Evolutionary conservation across 2,329 filamentous ascomycete species (phyloP).

Genomic region (Fonsecaea pedrosoi): DNA sequence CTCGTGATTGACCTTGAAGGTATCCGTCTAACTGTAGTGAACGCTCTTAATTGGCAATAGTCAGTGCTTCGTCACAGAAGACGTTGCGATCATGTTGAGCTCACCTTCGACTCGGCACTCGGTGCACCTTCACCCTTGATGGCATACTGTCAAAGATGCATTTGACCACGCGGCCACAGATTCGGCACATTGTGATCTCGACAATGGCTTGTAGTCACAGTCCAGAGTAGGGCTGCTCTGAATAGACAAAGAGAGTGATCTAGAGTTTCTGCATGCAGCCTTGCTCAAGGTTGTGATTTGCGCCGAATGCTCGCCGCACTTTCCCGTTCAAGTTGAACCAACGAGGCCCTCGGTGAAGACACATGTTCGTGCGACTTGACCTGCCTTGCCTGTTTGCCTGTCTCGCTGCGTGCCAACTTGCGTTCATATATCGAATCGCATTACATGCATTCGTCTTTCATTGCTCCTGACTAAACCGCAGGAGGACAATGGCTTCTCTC

Average conservation of each 20-base stretch:
- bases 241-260: neutral
- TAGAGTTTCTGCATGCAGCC: slow-evolving; percentile 4
- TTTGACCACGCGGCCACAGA: slow-evolving; percentile 40
- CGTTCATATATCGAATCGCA: slow-evolving; percentile 4
- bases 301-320: slow-evolving; percentile 28
- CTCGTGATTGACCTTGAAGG: slow-evolving; percentile 10
- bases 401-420: neutral
- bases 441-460: slow-evolving; percentile 15
- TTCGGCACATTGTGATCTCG: slow-evolving; percentile 37
- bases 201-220: neutral
- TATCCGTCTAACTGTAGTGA: slow-evolving; percentile 35
- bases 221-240: neutral
- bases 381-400: too few species aligned
- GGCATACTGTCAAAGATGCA: slow-evolving; percentile 42
- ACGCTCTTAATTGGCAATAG: slow-evolving; percentile 27
- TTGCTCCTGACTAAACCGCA: slow-evolving; percentile 3
- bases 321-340: slow-evolving; percentile 17
- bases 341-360: neutral
- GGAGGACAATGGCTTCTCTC: slow-evolving; percentile 39
- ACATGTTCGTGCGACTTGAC: neutral
- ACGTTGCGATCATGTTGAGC: neutral
- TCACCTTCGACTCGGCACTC: slow-evolving; percentile 36
- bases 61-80: slow-evolving; percentile 12
- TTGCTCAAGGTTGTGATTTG: neutral
- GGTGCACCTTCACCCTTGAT: slow-evolving; percentile 34